Evolutionary conservation across 2,329 filamentous ascomycete species (phyloP).

Genomic region (Penicillium capsulatum): DNA sequence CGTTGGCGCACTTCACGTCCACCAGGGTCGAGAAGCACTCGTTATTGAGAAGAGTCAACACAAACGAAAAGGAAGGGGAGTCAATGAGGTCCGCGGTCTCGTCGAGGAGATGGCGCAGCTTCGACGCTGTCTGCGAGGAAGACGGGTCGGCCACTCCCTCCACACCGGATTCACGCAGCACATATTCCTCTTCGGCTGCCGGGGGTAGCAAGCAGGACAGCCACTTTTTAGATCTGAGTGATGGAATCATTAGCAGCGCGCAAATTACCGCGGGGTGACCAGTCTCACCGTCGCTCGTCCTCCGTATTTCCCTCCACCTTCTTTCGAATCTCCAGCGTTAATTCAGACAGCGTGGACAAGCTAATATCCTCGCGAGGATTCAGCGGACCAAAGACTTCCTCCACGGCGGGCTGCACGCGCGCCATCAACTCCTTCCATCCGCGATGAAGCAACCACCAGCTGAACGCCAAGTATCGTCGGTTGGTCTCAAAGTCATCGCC

Average conservation of each 20-base stretch:
- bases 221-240: constrained; percentile 61
- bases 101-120: constrained; percentile 79
- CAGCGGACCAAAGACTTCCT: constrained; percentile 80
- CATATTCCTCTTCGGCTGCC: constrained; percentile 70
- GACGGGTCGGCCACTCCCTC: constrained; percentile 39
- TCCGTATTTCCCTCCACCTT: constrained; percentile 73
- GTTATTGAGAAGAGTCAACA: constrained; percentile 81
- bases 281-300: constrained; percentile 54
- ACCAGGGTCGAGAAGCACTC: constrained; percentile 79
- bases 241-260: constrained; percentile 10
- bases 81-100: constrained; percentile 96
- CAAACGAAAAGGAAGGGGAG: constrained; percentile 82
- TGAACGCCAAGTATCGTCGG: constrained; percentile 88
- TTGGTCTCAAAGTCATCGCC: constrained; percentile 96
- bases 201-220: constrained; percentile 79
- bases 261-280: no score
- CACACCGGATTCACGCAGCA: constrained; percentile 83
- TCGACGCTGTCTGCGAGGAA: constrained; percentile 37
- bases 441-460: constrained; percentile 93
- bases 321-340: constrained; percentile 78
- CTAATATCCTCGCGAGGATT: constrained; percentile 86
- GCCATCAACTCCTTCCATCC: constrained; percentile 81
- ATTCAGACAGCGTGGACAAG: constrained; percentile 70
- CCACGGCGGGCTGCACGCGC: constrained; percentile 79
- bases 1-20: constrained; percentile 72